Evolutionary conservation across 2,329 filamentous ascomycete species (phyloP).

Genomic region (Penicillium crustosum): DNA sequence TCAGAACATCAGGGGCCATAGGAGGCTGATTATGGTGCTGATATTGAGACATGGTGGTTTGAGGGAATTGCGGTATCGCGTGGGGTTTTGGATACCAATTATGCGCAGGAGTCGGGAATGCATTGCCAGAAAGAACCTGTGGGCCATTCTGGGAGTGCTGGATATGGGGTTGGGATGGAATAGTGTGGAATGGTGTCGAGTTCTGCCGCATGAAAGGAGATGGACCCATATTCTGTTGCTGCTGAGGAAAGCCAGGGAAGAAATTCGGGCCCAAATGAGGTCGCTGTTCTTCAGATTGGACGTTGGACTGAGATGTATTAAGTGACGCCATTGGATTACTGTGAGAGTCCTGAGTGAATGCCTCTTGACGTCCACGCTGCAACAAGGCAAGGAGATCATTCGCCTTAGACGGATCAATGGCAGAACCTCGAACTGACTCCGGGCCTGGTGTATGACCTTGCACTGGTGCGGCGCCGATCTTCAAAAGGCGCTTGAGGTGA

Average conservation of each 20-base stretch:
- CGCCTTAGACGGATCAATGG: conserved; percentile 43
- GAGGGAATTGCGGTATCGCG: conserved; percentile 26
- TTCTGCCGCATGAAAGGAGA: conserved; percentile 31
- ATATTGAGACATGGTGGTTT: conserved; percentile 17
- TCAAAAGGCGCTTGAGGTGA: conserved; percentile 53
- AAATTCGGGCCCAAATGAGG: conserved; percentile 53
- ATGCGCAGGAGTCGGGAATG: conserved; percentile 15
- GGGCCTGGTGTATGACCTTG: conserved; percentile 14
- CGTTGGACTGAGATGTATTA: conserved; percentile 51
- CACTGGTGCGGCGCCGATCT: conserved; percentile 32
- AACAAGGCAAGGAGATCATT: conserved; percentile 60
- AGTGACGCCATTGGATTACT: conserved; percentile 57
- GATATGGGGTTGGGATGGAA: conserved; percentile 11
- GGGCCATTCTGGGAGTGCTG: conserved; percentile 10
- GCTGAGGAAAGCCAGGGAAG: conserved; percentile 40
- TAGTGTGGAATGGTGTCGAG: conserved; percentile 17
- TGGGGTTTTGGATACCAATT: conserved; percentile 22
- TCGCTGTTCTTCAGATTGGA: conserved; percentile 55
- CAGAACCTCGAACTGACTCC: conserved; percentile 20
- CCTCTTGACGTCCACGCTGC: conserved; percentile 40
- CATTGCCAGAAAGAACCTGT: conserved; percentile 12
- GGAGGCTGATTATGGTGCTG: conserved; percentile 21
- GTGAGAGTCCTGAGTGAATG: conserved; percentile 26
- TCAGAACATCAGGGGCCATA: conserved; percentile 12
- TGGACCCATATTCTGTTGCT: conserved; percentile 30